These are phyloP conservation scores for Vaccinium vitisidaea DNA, from an alignment of 148 eudicot species.

Conservation along the genomic window DNA sequence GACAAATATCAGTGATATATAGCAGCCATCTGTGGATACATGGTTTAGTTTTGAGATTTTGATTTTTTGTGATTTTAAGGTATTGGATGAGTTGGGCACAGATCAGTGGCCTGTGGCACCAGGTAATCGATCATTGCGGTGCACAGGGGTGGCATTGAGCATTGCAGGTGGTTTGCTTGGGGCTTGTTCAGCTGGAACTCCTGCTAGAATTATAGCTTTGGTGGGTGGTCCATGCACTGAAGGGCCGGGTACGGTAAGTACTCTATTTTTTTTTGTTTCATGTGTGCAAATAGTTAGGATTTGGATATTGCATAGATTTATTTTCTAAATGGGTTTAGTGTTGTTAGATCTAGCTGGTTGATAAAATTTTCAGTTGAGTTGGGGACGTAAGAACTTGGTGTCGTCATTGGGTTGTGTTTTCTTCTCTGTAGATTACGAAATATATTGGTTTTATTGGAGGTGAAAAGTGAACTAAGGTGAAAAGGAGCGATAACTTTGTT, in stretches of 20 bases:
- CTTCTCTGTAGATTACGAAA: neutral
- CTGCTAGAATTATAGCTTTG: conserved; percentile 84
- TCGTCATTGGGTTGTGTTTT: neutral
- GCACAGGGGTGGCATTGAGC: conserved; percentile 95
- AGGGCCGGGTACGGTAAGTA: conserved; percentile 88
- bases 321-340: neutral
- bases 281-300: neutral
- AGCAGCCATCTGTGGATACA: neutral
- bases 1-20: neutral
- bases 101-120: conserved; percentile 94
- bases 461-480: neutral
- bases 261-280: conserved; percentile 9
- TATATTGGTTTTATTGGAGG: neutral
- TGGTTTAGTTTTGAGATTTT: neutral
- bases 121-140: conserved; percentile 77
- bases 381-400: neutral
- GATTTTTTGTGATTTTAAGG: conserved; percentile 35
- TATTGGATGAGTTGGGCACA: conserved; percentile 79
- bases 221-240: conserved; percentile 99
- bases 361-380: neutral
- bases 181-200: conserved; percentile 77
- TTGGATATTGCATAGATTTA: neutral
- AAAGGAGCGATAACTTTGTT: neutral
- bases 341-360: neutral
- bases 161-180: conserved; percentile 83